Evolutionary conservation across 2,329 filamentous ascomycete genomes (phyloP).

Genomic region (Chlorencoelia australis): DNA sequence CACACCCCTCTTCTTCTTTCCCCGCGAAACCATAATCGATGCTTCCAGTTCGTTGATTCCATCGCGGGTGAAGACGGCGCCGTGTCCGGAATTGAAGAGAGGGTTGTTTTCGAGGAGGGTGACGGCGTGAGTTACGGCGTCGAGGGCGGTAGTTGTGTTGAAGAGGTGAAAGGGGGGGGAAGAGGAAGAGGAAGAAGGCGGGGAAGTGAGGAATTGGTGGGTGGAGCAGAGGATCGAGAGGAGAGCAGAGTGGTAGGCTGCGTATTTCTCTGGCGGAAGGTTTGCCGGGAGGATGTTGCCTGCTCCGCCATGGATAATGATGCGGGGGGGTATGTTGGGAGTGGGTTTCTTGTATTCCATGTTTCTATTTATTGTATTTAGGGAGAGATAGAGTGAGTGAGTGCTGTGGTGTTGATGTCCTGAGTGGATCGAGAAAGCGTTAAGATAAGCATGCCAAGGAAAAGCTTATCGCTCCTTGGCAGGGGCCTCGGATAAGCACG

Average conservation of each 20-base stretch:
- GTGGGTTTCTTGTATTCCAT: conserved; percentile 17
- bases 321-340: conserved; percentile 11
- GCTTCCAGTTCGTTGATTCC: conserved; percentile 82
- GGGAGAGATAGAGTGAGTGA: too few relatives aligned
- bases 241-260: conserved; percentile 49
- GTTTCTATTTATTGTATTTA: too few relatives aligned
- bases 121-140: conserved; percentile 67
- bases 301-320: conserved; percentile 50
- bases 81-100: conserved; percentile 76
- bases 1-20: conserved; percentile 64
- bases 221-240: conserved; percentile 47
- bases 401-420: too few relatives aligned
- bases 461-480: too few relatives aligned
- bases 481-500: too few relatives aligned
- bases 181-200: too few relatives aligned
- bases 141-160: conserved; percentile 47
- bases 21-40: conserved; percentile 72
- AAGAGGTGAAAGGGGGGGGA: conserved; percentile 46
- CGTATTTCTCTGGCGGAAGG: conserved; percentile 47
- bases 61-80: conserved; percentile 76
- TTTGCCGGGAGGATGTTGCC: conserved; percentile 55
- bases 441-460: too few relatives aligned
- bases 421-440: too few relatives aligned
- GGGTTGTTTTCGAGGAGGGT: conserved; percentile 66
- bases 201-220: conserved; percentile 39